These are phyloP conservation scores for Hericium erinaceus DNA, from an alignment of 768 basidiomycete genomes.

Conservation along the genomic window DNA sequence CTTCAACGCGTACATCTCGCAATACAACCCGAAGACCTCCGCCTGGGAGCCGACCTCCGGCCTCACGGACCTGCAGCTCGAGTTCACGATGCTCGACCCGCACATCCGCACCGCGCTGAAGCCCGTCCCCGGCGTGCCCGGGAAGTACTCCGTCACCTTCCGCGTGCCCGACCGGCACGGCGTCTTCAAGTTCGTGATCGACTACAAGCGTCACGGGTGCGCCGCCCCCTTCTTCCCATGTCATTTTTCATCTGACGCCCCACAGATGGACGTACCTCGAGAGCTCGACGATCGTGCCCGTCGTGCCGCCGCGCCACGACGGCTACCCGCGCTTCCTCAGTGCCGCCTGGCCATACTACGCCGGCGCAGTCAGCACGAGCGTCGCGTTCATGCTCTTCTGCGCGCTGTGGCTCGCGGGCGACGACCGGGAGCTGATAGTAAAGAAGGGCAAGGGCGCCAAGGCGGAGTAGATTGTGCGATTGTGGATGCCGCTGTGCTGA, in stretches of 20 bases:
- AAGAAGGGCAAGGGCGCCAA: conserved; percentile 35
- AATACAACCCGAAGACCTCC: conserved; percentile 44
- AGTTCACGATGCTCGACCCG: conserved; percentile 98
- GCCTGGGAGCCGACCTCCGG: conserved; percentile 68
- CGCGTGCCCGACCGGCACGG: conserved; percentile 92
- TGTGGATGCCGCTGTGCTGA: background rate
- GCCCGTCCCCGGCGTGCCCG: conserved; percentile 45
- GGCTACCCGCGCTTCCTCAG: conserved; percentile 92
- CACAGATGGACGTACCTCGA: conserved; percentile 67
- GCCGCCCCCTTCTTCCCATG: conserved; percentile 15
- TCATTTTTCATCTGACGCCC: background rate
- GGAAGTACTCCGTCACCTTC: conserved; percentile 77
- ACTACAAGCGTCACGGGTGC: conserved; percentile 85
- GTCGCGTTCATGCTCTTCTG: conserved; percentile 81
- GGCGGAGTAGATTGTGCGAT: conserved; percentile 14
- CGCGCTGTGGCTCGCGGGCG: conserved; percentile 79
- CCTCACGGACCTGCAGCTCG: conserved; percentile 77
- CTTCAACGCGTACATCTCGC: conserved; percentile 65
- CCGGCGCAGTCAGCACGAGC: conserved; percentile 83
- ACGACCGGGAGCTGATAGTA: conserved; percentile 44
- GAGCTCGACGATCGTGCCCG: conserved; percentile 66
- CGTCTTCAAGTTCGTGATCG: conserved; percentile 93
- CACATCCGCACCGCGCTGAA: conserved; percentile 77
- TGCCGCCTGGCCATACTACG: conserved; percentile 95
- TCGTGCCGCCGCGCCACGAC: conserved; percentile 92